These are phyloP conservation scores for Kodamaea sp. DNA, from an alignment of 1,139 yeast genomes.

Conservation along the genomic window DNA sequence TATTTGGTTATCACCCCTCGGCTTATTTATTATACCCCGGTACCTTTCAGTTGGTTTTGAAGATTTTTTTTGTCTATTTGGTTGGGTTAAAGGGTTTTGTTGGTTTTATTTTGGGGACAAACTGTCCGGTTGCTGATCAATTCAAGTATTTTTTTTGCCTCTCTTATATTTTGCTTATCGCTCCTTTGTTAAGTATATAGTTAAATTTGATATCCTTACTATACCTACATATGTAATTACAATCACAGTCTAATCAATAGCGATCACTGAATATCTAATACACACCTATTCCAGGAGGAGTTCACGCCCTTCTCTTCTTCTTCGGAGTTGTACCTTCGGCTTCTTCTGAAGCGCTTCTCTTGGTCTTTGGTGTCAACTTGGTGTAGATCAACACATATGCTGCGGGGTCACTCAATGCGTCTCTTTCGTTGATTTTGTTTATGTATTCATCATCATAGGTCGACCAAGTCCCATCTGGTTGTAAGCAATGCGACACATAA, in stretches of 20 bases:
- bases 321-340: constrained; percentile 7
- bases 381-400: constrained; percentile 90
- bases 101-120: constrained; percentile 7
- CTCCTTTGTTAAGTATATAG: constrained; percentile 1
- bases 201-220: not conserved
- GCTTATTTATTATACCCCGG: not conserved
- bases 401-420: constrained; percentile 77
- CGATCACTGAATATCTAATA: too few relatives aligned
- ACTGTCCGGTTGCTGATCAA: constrained; percentile 2
- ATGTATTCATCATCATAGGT: constrained; percentile 92
- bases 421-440: constrained; percentile 68
- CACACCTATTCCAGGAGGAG: too few relatives aligned
- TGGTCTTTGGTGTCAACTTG: constrained; percentile 56
- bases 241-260: too few relatives aligned
- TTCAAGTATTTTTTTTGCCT: not conserved
- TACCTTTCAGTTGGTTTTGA: not conserved
- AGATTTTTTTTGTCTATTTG: constrained; percentile 4
- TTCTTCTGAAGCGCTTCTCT: constrained; percentile 8
- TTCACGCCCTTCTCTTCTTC: constrained; percentile 18
- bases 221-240: too few relatives aligned
- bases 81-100: constrained; percentile 9
- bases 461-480: constrained; percentile 90
- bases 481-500: constrained; percentile 86
- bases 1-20: too few relatives aligned
- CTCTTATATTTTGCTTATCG: not conserved